These are phyloP conservation scores for Penicillium flavigenum DNA, from an alignment of 495 filamentous ascomycete genomes.

Conservation along the genomic window DNA sequence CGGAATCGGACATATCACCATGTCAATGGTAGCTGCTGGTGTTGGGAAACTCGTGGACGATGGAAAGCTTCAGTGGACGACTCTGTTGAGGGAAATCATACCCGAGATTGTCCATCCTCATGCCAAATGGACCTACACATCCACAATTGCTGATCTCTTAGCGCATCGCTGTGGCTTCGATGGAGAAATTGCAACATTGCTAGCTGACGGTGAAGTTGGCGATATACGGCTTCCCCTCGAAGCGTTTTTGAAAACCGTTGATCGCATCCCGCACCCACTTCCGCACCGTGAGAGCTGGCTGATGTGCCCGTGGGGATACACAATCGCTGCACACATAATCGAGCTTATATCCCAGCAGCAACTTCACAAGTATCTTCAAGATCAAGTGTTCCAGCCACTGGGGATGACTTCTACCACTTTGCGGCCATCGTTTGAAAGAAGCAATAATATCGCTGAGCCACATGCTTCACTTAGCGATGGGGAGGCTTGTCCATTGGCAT, in stretches of 20 bases:
- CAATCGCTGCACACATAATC: constrained; percentile 3
- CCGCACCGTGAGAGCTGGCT: background rate
- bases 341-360: background rate
- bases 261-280: background rate
- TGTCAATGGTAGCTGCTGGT: constrained; percentile 3
- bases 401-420: constrained; percentile 4
- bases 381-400: constrained; percentile 5
- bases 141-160: background rate
- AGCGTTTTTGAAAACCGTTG: background rate
- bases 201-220: background rate
- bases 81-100: background rate
- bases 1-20: constrained; percentile 1
- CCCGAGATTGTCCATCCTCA: background rate
- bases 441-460: background rate
- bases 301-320: constrained; percentile 1
- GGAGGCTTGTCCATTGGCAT: background rate
- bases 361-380: constrained; percentile 5
- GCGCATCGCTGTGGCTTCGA: background rate
- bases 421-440: background rate
- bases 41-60: constrained; percentile 1
- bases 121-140: background rate
- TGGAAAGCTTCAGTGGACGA: constrained; percentile 2
- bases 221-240: background rate
- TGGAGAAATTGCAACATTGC: background rate
- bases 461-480: background rate